Base-by-base conservation (phyloP, 2,329 filamentous ascomycete genomes). In the Stachybotrys chlorohalonatus region DNA sequence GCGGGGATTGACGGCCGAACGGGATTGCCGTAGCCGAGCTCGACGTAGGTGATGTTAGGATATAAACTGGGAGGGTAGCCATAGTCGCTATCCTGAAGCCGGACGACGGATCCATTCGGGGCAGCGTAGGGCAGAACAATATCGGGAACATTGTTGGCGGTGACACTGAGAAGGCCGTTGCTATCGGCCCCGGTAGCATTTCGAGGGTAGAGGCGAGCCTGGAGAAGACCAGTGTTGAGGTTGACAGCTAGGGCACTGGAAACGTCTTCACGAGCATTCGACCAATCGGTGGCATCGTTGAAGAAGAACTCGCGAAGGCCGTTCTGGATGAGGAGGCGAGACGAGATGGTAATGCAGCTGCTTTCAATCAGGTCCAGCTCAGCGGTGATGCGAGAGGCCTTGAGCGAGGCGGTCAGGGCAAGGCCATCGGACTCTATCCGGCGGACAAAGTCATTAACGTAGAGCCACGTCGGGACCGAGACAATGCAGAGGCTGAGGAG, bases 321-420 rank as follows among this genome's bases (percentile, higher is more conserved):
- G 15, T 72, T 55, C 62, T 87, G 84, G 16, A 87, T 70, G 24
- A 86, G 66, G 17, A 86, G 68, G 56, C 84, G 76, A 0, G 89
- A 91, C 7, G 86, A 77, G 49, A 94, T 86, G 54, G 87, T 86
- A 54, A 79, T 77, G 64, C 85, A 87, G 56, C 84, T 86, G 36
- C 87, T 87, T 71, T 91, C 83, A 60, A 95, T 83, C 52, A 96
- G 79, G 52, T 89, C 78, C 54, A 96, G 80, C 66, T 90, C 88
- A 53, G 89, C 86, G 6, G 87, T 78, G 58, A 96, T 80, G 66
- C 93, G 87, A 32, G 88, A 85, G 17, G 91, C 87, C 70, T 96
- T 96, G 66, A 96, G 83, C 3, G 88, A 91, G 7, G 92, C 92
- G 1, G 90, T 90, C 58, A 96, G 77, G 31, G 84, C 75, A 51